Conservation (phyloP, 2,329 filamentous ascomycete species). For the Cryphonectria japonica region DNA sequence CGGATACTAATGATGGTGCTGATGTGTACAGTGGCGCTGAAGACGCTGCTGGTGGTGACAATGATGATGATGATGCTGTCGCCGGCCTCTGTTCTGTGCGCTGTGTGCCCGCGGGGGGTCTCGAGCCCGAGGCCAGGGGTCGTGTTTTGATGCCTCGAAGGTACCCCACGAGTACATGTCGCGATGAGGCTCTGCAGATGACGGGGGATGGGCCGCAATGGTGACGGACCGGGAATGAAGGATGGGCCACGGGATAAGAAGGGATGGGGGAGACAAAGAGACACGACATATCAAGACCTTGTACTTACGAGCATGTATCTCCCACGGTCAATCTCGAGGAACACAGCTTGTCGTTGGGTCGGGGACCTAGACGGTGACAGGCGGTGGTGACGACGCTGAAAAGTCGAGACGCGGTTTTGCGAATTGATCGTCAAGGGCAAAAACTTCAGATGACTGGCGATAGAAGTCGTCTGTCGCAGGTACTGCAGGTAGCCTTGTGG, state of each 20-base stretch:
- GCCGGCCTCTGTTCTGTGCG: neutral
- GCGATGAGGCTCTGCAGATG: slow-evolving; percentile 18
- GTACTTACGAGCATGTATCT: slow-evolving; percentile 19
- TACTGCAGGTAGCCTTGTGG: slow-evolving; percentile 4
- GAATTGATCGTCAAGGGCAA: neutral
- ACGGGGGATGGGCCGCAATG: slow-evolving; percentile 3
- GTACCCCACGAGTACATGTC: slow-evolving; percentile 14
- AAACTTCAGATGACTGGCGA: neutral
- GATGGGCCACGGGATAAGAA: neutral
- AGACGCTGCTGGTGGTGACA: neutral
- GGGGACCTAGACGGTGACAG: neutral
- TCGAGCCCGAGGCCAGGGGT: neutral
- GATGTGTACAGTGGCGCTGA: too few species aligned
- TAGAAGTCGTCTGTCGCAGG: neutral
- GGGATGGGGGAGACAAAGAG: neutral
- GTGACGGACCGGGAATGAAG: slow-evolving; percentile 1
- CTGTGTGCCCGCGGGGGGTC: neutral
- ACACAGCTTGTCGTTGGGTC: slow-evolving; percentile 4
- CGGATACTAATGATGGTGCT: neutral
- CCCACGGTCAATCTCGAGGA: neutral
- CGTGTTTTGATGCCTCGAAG: neutral
- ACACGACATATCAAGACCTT: neutral
- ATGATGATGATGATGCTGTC: neutral
- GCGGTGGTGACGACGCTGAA: neutral
- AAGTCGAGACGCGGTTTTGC: neutral